Base-by-base conservation (phyloP, 1,139 yeast species). In the Citeromyces hawaiiensis region DNA sequence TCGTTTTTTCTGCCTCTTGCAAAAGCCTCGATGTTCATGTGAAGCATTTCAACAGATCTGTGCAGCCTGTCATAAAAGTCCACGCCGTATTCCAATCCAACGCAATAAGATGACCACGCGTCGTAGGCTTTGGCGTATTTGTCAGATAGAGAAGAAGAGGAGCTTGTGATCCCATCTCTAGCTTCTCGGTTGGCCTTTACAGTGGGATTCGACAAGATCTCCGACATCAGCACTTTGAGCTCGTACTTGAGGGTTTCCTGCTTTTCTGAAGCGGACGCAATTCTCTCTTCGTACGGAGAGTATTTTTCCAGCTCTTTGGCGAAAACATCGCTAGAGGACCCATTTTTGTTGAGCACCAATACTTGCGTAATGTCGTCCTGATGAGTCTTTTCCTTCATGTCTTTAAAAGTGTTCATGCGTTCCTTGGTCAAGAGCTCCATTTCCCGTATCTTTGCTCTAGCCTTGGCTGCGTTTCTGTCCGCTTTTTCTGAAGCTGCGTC, bases 351-450 rank as follows among this genome's bases (percentile, higher is more conserved):
- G 47, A 82, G 61, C 4, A 91, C 72, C 32, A 91, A 65, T 19
- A 81, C 66, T 42, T 83, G 79, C 0, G 95, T 81, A 39, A 88
- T 86, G 54, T 91, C 96, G 57, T 91, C 98, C 16, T 71, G 67
- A 50, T 81, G 94, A 35, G 85, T 78, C 41, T 72, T 72, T 6
- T 64, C 68, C 53, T 86, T 87, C 52, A 88, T 66, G 38, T 76
- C 85, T 2, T 67, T 67, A 36, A 83, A 64, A 2, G 81, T 67
- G 36, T 74, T 66, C 15, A 62, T 57, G 41, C 94, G 75, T 51
- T 82, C 91, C 27, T 70, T 63, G 49, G 72, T 70, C 32, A 80
- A 44, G 42, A 63, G 59, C 34, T 66, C 68, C 44, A 77, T 52
- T 41, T 64, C 65, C 27, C 56, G 57, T 30, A 66, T 51, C 38